Evolutionary conservation across 139 green algal genomes (phyloP).

Genomic region (Pleodorina starrii): DNA sequence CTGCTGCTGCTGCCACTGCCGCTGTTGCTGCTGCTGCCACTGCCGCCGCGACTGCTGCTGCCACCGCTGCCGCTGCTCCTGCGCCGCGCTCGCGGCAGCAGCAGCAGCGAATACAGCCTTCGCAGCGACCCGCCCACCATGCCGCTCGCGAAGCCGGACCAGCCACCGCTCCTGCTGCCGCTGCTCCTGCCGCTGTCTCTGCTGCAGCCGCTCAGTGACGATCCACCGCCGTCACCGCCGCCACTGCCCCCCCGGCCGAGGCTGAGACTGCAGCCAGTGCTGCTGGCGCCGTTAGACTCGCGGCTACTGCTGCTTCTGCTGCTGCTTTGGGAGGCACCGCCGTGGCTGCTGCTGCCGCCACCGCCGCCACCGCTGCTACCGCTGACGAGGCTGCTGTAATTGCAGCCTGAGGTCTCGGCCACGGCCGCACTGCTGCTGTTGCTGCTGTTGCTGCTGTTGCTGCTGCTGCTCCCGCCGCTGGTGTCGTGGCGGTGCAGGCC

Average conservation of each 20-base stretch:
- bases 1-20: constrained; percentile 9
- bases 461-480: neutral
- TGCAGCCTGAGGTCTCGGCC: too few species aligned
- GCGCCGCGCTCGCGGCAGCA: too few species aligned
- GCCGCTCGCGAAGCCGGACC: constrained; percentile 7
- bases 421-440: neutral
- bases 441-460: neutral
- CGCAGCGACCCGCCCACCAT: constrained; percentile 15
- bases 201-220: neutral
- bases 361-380: too few species aligned
- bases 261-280: neutral
- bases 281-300: neutral
- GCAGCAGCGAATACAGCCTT: neutral
- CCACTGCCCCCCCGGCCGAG: neutral
- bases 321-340: too few species aligned
- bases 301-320: neutral
- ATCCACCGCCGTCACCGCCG: too few species aligned
- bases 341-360: too few species aligned
- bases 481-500: neutral
- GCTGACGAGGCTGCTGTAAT: too few species aligned
- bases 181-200: neutral
- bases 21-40: neutral
- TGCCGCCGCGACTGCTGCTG: constrained; percentile 2
- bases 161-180: neutral
- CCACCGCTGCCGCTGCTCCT: constrained; percentile 14